phyloP scores from a whole-genome alignment of 2,329 filamentous ascomycete genomes.

The Emmonsiellopsis sp. region DNA sequence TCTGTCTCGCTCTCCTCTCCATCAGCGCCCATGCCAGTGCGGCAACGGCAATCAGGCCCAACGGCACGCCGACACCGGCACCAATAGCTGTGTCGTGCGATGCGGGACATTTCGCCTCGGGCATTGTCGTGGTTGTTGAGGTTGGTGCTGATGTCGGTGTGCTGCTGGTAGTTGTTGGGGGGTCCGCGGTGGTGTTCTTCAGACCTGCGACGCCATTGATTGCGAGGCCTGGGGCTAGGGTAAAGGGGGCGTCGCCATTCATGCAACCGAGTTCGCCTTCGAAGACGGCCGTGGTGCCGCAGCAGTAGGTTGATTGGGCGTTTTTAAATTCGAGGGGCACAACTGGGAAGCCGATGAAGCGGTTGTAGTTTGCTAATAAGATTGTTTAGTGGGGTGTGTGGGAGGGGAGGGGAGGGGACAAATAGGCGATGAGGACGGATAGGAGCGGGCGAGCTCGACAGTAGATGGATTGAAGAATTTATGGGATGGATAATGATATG shows the following conservation, averaged over 20 bases:
- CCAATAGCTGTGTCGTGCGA: constrained; percentile 18
- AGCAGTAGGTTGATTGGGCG: not conserved
- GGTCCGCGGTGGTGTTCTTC: not conserved
- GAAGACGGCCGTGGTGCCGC: not conserved
- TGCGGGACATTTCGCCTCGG: not conserved
- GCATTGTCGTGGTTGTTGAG: not conserved
- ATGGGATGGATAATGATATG: too few species aligned
- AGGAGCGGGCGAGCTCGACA: too few species aligned
- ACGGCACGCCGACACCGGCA: constrained; percentile 22
- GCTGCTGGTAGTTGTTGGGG: not conserved
- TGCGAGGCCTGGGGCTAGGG: not conserved
- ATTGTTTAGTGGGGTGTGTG: too few species aligned
- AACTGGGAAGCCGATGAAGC: not conserved
- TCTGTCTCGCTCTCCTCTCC: constrained; percentile 15
- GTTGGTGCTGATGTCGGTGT: not conserved
- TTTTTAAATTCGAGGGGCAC: too few species aligned
- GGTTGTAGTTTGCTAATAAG: too few species aligned
- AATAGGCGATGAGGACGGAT: too few species aligned
- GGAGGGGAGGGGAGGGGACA: too few species aligned
- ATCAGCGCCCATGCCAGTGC: constrained; percentile 21
- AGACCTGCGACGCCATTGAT: too few species aligned
- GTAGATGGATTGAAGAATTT: too few species aligned
- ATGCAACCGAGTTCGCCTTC: not conserved
- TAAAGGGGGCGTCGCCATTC: not conserved
- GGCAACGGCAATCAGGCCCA: constrained; percentile 21